These are phyloP conservation scores for Globisporangium nagaii DNA, from an alignment of 352 stramenopile species.

Conservation along the genomic window DNA sequence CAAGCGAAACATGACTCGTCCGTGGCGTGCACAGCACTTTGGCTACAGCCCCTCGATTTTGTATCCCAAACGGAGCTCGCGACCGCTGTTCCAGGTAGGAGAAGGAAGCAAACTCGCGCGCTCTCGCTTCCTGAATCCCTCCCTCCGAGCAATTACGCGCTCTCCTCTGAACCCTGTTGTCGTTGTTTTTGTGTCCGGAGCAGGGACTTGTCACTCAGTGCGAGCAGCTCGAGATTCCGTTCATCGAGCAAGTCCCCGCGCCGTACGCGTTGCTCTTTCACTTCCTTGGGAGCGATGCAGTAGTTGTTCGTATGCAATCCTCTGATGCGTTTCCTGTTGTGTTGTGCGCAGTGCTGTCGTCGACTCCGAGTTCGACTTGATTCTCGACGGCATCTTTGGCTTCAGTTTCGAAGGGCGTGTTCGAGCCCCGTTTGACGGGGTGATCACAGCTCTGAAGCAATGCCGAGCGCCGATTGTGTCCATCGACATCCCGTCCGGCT, in stretches of 20 bases:
- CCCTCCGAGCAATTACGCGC: too few relatives aligned
- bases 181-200: too few relatives aligned
- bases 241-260: conserved; percentile 38
- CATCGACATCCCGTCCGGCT: conserved; percentile 98
- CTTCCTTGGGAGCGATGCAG: not conserved
- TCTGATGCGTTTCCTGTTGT: not conserved
- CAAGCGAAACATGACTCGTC: not conserved
- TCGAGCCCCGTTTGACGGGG: conserved; percentile 86
- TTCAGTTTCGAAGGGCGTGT: conserved; percentile 94
- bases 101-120: too few relatives aligned
- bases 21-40: conserved; percentile 79
- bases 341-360: conserved; percentile 25
- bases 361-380: conserved; percentile 77
- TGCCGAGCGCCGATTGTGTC: conserved; percentile 86
- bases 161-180: too few relatives aligned
- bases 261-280: conserved; percentile 23
- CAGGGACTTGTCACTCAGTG: conserved; percentile 76
- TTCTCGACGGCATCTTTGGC: conserved; percentile 98
- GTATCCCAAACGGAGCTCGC: conserved; percentile 91
- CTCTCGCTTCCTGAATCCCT: too few relatives aligned
- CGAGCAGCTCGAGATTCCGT: conserved; percentile 71
- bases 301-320: not conserved
- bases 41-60: conserved; percentile 92
- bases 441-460: conserved; percentile 72
- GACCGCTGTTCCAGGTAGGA: conserved; percentile 72